Percentiles rank a stretch among this genome's conserved stretches.
These are phyloP conservation scores for Stachybotrys chartarum DNA, from an alignment of 2,329 filamentous ascomycete genomes.

Conservation along the genomic window DNA sequence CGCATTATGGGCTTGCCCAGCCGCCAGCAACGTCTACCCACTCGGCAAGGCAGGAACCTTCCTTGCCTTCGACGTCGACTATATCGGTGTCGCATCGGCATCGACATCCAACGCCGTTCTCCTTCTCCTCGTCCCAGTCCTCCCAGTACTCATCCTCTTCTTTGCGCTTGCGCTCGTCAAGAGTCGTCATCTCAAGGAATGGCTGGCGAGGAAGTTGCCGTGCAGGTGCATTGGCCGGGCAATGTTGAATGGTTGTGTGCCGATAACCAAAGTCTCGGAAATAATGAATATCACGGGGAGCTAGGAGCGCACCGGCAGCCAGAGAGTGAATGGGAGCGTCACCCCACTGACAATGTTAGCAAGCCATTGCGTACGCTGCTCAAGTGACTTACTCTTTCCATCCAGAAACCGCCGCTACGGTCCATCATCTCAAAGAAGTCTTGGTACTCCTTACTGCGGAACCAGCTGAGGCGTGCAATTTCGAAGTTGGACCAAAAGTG, in stretches of 20 bases:
- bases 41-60: slow-evolving; percentile 87
- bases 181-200: slow-evolving; percentile 73
- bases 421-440: slow-evolving; percentile 99
- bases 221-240: slow-evolving; percentile 87
- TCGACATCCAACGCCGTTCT: slow-evolving; percentile 94
- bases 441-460: slow-evolving; percentile 93
- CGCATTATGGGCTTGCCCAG: slow-evolving; percentile 55
- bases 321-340: slow-evolving; percentile 98
- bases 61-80: slow-evolving; percentile 94
- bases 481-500: slow-evolving; percentile 99
- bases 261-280: slow-evolving; percentile 98
- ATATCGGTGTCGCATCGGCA: slow-evolving; percentile 97
- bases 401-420: slow-evolving; percentile 96
- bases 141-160: slow-evolving; percentile 98
- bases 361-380: neutral
- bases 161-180: slow-evolving; percentile 72
- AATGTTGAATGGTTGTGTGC: slow-evolving; percentile 98
- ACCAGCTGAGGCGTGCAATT: slow-evolving; percentile 90
- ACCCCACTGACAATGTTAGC: slow-evolving; percentile 65
- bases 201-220: slow-evolving; percentile 76
- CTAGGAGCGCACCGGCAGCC: slow-evolving; percentile 80
- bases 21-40: slow-evolving; percentile 97
- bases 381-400: slow-evolving; percentile 68
- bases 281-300: slow-evolving; percentile 84
- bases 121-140: slow-evolving; percentile 74